A percentile compares a stretch with the other conserved stretches of the same genome.
These are phyloP conservation scores for Vickermania ingenoplastis DNA, from an alignment of 208 protist species.

Conservation along the genomic window DNA sequence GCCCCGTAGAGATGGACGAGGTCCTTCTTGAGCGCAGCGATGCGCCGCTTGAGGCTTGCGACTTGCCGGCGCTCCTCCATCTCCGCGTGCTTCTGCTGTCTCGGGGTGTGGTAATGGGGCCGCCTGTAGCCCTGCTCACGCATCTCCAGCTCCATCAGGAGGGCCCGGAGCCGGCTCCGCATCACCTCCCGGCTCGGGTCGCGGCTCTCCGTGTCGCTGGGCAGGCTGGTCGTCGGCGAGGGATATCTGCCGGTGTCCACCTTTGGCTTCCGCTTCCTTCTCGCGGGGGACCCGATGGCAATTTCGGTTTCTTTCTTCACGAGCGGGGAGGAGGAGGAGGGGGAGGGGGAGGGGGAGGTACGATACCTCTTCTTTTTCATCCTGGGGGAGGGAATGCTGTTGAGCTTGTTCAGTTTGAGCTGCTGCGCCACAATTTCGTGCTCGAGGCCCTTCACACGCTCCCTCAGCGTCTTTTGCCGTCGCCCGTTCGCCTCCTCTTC, in stretches of 20 bases:
- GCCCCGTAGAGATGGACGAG: background rate
- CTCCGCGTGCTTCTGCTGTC: background rate
- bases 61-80: background rate
- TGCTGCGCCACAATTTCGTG: no score
- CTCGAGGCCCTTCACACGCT: background rate
- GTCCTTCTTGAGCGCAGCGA: background rate
- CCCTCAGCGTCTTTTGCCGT: background rate
- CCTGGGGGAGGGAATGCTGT: no score
- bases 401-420: no score
- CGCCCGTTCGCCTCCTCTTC: background rate
- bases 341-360: no score
- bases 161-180: background rate
- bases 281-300: no score
- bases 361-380: no score
- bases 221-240: no score
- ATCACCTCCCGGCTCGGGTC: background rate
- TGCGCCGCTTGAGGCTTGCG: background rate
- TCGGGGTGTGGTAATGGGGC: background rate
- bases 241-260: no score
- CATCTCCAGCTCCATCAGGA: background rate
- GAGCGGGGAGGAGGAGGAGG: no score
- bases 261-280: no score
- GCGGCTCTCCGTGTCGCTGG: background rate
- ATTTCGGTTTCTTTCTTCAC: no score
- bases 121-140: background rate